phyloP scores from a whole-genome alignment of 139 green algal species.

The Pleodorina starrii region DNA sequence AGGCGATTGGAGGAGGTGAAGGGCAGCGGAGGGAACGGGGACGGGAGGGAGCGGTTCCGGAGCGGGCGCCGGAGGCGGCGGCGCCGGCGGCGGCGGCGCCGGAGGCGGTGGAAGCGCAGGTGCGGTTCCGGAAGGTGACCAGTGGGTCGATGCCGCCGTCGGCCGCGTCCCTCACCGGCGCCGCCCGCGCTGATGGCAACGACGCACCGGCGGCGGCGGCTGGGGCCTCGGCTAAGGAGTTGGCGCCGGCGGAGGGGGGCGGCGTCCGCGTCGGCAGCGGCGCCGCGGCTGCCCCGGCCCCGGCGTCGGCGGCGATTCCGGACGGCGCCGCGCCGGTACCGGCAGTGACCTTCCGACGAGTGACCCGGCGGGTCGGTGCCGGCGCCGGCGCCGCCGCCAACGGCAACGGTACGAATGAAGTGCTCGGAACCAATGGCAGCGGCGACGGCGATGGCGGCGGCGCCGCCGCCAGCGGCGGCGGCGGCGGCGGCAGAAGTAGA shows the following conservation, averaged over 20 bases:
- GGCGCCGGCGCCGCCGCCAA: background rate
- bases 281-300: too few relatives aligned
- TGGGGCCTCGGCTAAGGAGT: too few relatives aligned
- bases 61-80: background rate
- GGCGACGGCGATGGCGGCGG: background rate
- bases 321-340: too few relatives aligned
- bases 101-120: background rate
- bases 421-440: background rate
- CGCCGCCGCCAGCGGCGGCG: background rate
- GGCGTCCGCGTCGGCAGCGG: background rate
- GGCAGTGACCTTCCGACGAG: background rate
- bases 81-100: background rate
- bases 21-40: background rate
- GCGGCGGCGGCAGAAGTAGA: background rate
- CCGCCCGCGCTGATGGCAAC: background rate
- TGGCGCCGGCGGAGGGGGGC: too few relatives aligned
- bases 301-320: too few relatives aligned
- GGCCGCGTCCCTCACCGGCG: background rate
- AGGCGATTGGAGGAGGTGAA: background rate
- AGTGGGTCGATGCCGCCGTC: background rate
- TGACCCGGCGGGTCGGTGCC: background rate
- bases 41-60: background rate
- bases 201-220: too few relatives aligned
- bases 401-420: background rate
- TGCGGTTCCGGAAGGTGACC: slow-evolving; percentile 16